Base-by-base conservation (phyloP, 2,329 filamentous ascomycete genomes). In the Penicillium capsulatum region DNA sequence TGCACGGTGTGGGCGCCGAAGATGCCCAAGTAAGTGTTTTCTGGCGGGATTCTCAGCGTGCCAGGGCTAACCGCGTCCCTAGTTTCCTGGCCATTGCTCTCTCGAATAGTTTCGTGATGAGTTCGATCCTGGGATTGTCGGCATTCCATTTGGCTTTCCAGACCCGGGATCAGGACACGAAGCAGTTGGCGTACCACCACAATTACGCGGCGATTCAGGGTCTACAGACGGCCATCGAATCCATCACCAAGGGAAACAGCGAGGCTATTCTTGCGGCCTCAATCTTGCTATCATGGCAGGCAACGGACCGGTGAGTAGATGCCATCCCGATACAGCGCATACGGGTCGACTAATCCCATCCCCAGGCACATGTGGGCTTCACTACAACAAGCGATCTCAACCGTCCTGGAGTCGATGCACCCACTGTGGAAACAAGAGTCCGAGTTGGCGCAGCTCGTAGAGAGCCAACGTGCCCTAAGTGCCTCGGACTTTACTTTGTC, bases 341-440 rank as follows among this genome's bases (percentile, higher is more conserved):
- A n/a, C n/a, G n/a, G n/a, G n/a, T n/a, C n/a, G n/a, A n/a, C n/a
- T n/a, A n/a, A n/a, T n/a, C n/a, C n/a, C n/a, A n/a, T n/a, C n/a
- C n/a, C n/a, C 61, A 94, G 89, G 86, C 83, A 84, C 64, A 86
- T 83, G 67, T 97, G 91, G 91, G 88, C 84, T 48, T 90, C 90
- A 51, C 73, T 96, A 44, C 92, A 95, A 74, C 86, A 91, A 59
- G 91, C 90, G 44, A 90, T 90, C 45, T 88, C 86, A 40, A 90
- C 86, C 39, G 88, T 97, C 37, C 84, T 96, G 51, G 82, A 88
- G 56, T 84, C 86, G 30, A 97, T 97, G 89, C 85, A 90, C 49
- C 76, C 80, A 10, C 94, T 87, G 36, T 69, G 65, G 89, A 88
- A 88, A 65, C 82, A 94, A 55, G 84, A 94, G 61, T 96, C 90